Evolutionary conservation across 208 protist species (phyloP).

Genomic region (Strigomonas culicis): DNA sequence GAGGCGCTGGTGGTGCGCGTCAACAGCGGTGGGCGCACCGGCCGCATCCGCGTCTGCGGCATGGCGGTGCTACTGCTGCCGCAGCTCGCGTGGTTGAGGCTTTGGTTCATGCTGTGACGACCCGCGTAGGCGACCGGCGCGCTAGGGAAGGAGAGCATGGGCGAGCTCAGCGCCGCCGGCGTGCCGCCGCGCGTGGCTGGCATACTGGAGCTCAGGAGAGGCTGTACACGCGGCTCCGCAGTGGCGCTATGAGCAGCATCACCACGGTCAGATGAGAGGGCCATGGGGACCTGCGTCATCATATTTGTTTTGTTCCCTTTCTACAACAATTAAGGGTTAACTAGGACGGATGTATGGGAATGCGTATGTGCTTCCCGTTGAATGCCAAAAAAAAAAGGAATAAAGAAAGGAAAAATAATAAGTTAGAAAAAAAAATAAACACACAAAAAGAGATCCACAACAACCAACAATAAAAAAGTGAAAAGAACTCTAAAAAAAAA

Average conservation of each 20-base stretch:
- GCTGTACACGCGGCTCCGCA: neutral
- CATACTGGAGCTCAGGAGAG: no score
- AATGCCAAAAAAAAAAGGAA: neutral
- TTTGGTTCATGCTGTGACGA: neutral
- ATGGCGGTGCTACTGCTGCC: neutral
- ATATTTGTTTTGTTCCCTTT: neutral
- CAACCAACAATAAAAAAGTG: neutral
- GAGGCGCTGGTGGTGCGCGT: neutral
- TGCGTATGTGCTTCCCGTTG: neutral
- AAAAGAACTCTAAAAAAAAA: slow-evolving; percentile 9
- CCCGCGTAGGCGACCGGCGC: neutral
- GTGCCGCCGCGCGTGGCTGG: no score
- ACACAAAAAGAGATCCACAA: neutral
- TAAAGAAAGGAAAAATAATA: neutral
- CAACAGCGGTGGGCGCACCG: neutral
- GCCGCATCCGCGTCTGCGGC: neutral
- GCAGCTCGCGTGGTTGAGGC: neutral
- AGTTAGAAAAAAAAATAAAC: slow-evolving; percentile 12
- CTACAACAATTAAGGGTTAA: neutral
- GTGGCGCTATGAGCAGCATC: neutral
- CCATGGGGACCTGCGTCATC: neutral
- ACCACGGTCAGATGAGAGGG: neutral
- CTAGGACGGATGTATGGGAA: neutral
- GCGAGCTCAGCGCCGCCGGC: no score
- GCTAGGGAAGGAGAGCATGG: no score